Conservation (phyloP, 108 stramenopile genomes). For the Seminavis robusta region DNA sequence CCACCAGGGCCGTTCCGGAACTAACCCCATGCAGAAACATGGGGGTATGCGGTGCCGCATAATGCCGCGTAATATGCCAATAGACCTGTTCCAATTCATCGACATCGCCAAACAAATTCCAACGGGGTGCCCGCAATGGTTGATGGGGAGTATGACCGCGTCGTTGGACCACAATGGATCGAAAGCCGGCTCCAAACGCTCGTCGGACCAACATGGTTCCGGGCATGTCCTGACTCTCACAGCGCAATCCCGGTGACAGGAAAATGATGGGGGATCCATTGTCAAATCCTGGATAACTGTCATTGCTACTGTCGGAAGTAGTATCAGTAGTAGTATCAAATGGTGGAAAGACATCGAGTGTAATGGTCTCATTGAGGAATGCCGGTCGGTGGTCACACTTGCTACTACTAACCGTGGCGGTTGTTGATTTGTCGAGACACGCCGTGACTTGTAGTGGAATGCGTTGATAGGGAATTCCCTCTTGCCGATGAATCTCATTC, state of each 20-base stretch:
- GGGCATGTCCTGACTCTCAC: constrained; percentile 43
- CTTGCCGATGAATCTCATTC: constrained; percentile 40
- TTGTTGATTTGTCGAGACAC: constrained; percentile 31
- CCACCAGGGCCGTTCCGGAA: constrained; percentile 34
- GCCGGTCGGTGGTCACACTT: neutral
- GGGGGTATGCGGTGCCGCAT: constrained; percentile 27
- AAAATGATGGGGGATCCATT: constrained; percentile 41
- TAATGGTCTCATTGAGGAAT: constrained; percentile 32
- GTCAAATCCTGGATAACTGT: constrained; percentile 20
- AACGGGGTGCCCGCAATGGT: constrained; percentile 30
- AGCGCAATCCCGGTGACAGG: constrained; percentile 38
- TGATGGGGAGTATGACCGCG: constrained; percentile 33
- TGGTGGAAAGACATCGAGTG: constrained; percentile 47
- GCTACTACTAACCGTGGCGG: neutral
- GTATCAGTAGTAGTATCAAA: constrained; percentile 5
- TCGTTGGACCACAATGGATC: constrained; percentile 44
- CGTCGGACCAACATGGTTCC: constrained; percentile 37
- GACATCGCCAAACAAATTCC: constrained; percentile 60
- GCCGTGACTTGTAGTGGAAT: constrained; percentile 25
- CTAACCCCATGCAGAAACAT: constrained; percentile 50
- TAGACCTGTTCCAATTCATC: constrained; percentile 52
- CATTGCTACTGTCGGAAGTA: constrained; percentile 1
- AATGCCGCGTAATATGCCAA: constrained; percentile 31
- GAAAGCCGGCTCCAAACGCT: constrained; percentile 37
- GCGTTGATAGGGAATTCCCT: constrained; percentile 42